phyloP scores from a whole-genome alignment of 257 asterid species.

The Fraxinus anomala region DNA sequence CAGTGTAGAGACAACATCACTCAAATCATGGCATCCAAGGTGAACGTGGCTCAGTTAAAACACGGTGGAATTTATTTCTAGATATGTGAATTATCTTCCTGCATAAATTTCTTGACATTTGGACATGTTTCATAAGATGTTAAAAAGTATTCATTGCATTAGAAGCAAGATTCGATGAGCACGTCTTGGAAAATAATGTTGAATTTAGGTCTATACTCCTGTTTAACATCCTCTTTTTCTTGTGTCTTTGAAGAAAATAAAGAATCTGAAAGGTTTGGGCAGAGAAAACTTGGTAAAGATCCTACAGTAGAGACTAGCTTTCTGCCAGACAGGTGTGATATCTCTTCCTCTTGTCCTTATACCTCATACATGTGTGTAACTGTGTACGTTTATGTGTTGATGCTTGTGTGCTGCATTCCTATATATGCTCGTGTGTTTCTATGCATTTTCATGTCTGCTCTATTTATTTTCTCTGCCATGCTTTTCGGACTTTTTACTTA shows the following conservation, averaged over 20 bases:
- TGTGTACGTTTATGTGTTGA: not conserved
- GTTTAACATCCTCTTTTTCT: constrained; percentile 21
- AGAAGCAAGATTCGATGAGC: not conserved
- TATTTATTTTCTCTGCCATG: constrained; percentile 11
- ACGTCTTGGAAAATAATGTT: not conserved
- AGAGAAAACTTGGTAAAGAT: constrained; percentile 76
- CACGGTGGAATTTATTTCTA: not conserved
- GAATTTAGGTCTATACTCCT: not conserved
- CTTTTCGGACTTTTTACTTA: constrained; percentile 44
- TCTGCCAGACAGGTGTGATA: constrained; percentile 90
- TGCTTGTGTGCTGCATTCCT: constrained; percentile 12
- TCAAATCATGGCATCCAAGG: not conserved
- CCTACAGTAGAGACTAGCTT: constrained; percentile 98
- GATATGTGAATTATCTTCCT: not conserved
- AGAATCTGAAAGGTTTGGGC: constrained; percentile 45
- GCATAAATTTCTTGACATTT: not conserved
- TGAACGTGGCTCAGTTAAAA: not conserved
- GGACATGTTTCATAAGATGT: not conserved
- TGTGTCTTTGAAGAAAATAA: constrained; percentile 43
- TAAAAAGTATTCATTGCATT: not conserved
- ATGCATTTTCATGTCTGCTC: not conserved
- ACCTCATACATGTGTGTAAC: not conserved
- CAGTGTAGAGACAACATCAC: not conserved
- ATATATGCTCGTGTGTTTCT: not conserved
- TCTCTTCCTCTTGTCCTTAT: constrained; percentile 22